Base-by-base conservation (phyloP, 176 grass and related monocot species). In the Echinochloa phyllopogon region DNA sequence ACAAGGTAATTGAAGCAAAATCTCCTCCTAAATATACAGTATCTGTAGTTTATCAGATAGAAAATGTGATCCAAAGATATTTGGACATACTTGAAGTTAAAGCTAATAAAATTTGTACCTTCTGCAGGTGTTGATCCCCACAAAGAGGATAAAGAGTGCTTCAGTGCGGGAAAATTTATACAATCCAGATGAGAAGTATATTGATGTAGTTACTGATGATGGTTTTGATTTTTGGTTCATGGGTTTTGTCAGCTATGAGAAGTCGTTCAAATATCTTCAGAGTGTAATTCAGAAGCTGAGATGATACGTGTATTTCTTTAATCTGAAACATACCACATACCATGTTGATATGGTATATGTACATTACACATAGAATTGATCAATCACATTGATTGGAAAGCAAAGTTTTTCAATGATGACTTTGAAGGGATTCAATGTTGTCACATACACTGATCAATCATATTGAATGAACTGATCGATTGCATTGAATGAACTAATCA, bases 211-310 rank as follows among this genome's bases (percentile, higher is more conserved):
- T 40, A 98, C 96, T 13, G 41, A 76, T 69, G 96, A 98, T 33
- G 89, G 76, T 6, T 98, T 98, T 36, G 93, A 95, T 78, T 95
- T 98, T 77, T 98, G 96, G 96, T 98, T 98, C 69, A 98, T 92
- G 83, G 91, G 87, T 52, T 98, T 94, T 79, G 38, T 94, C n/a
- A 94, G 90, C 67, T 85, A 82, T 36, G 57, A 78, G 69, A 93
- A 80, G 74, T 94, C 91, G 67, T 88, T 90, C 61, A 91, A 82
- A 76, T 80, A 86, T 80, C 56, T 95, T 74, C 74, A 83, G 82
- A 68, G 18, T 83, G 80, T 75, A 76, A 87, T 90, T 66, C 83
- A 67, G 25, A 68, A 77, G 65, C 39, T 79, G 41, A 90, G 85
- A 85, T 94, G 73, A 86, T 16, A 60, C 53, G 8, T 6, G 39